Percentiles rank a stretch among this genome's conserved stretches.
Evolutionary conservation across 1,284 basidiomycete species (phyloP).

Genomic region (Tilletiopsis washingtonensis): DNA sequence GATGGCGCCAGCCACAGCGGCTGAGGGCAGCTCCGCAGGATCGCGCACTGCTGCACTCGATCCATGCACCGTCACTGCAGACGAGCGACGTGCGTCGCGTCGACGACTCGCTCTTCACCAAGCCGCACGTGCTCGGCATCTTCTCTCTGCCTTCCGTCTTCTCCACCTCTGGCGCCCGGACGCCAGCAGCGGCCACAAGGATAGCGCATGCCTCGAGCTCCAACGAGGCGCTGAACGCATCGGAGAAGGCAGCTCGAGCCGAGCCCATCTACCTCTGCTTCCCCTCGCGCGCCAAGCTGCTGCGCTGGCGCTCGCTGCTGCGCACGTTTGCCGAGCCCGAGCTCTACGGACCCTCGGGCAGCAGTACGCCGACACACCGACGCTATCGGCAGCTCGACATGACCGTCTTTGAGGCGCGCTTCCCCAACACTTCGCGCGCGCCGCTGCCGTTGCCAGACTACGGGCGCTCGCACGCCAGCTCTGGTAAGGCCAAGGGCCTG

Average conservation of each 20-base stretch:
- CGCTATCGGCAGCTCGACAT: slow-evolving; percentile 29
- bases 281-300: slow-evolving; percentile 14
- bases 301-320: slow-evolving; percentile 19
- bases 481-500: not conserved
- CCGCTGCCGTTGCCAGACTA: too few relatives aligned
- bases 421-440: not conserved
- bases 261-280: slow-evolving; percentile 32
- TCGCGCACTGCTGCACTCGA: slow-evolving; percentile 25
- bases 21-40: too few relatives aligned
- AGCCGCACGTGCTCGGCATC: slow-evolving; percentile 24
- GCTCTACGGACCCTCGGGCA: slow-evolving; percentile 18
- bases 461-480: not conserved
- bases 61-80: slow-evolving; percentile 14
- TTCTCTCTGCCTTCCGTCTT: slow-evolving; percentile 16
- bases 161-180: not conserved
- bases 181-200: too few relatives aligned
- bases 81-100: slow-evolving; percentile 26
- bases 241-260: too few relatives aligned
- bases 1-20: too few relatives aligned
- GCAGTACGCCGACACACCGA: slow-evolving; percentile 22
- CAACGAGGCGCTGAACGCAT: not conserved
- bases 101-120: slow-evolving; percentile 28
- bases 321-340: slow-evolving; percentile 23
- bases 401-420: slow-evolving; percentile 22
- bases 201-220: too few relatives aligned